Conservation (phyloP, 495 filamentous ascomycete species). For the Penicillium macrosclerotiorum region DNA sequence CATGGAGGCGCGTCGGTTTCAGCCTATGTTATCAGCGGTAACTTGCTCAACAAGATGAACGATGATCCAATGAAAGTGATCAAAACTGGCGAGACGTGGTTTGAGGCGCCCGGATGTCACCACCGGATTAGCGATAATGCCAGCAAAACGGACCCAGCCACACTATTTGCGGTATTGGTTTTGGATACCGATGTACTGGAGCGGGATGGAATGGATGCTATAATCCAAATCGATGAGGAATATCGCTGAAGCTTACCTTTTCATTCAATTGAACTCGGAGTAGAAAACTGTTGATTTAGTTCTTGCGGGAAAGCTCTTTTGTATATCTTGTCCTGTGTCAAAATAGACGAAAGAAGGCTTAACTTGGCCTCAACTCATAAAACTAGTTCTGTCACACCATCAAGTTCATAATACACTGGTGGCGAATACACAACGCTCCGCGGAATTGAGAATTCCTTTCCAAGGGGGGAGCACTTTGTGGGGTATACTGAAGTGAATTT, state of each 20-base stretch:
- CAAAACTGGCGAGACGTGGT: constrained; percentile 30
- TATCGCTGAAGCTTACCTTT: too few relatives aligned
- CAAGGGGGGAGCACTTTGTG: too few relatives aligned
- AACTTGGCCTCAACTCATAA: too few relatives aligned
- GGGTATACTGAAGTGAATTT: too few relatives aligned
- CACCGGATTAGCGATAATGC: constrained; percentile 41
- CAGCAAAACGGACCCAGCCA: constrained; percentile 31
- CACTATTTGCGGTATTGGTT: constrained; percentile 30
- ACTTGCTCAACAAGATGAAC: constrained; percentile 43
- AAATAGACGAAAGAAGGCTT: too few relatives aligned
- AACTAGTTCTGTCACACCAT: too few relatives aligned
- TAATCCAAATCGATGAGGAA: constrained; percentile 33
- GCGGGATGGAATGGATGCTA: constrained; percentile 22
- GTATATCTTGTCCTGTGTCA: too few relatives aligned
- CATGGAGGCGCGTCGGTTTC: constrained; percentile 36
- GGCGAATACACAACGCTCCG: too few relatives aligned
- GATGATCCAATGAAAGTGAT: constrained; percentile 27
- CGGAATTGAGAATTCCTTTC: too few relatives aligned
- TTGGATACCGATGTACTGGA: constrained; percentile 34
- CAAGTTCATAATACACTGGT: too few relatives aligned
- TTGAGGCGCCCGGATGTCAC: constrained; percentile 45
- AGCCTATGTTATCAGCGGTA: constrained; percentile 32
- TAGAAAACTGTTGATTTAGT: neutral
- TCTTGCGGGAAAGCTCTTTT: neutral
- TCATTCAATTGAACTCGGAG: too few relatives aligned